A percentile compares a stretch with the other conserved stretches of the same genome.
These are phyloP conservation scores for Pseudotsuga menziesii DNA, from an alignment of 75 land plant species.

Conservation along the genomic window DNA sequence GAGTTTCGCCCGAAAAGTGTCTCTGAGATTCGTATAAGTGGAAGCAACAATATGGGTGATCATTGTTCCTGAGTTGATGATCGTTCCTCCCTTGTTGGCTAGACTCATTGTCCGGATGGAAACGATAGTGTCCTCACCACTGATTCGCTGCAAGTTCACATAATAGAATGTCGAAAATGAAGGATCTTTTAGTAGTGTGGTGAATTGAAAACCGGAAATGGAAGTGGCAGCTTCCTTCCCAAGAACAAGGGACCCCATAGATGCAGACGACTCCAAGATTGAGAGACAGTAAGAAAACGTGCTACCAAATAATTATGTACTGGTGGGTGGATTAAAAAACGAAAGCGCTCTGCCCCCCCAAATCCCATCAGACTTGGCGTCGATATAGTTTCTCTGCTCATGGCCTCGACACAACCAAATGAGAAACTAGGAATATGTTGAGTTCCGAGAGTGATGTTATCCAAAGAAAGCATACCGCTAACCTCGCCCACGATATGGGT, in stretches of 20 bases:
- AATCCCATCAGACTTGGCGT: slow-evolving; percentile 55
- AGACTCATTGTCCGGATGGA: slow-evolving; percentile 17
- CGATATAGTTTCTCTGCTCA: slow-evolving; percentile 32
- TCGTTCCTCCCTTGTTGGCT: slow-evolving; percentile 45
- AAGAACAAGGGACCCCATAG: slow-evolving; percentile 45
- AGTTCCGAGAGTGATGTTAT: too few species aligned
- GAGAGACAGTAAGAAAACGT: slow-evolving; percentile 71
- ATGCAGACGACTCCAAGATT: slow-evolving; percentile 29
- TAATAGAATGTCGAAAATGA: slow-evolving; percentile 43
- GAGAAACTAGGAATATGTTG: too few species aligned
- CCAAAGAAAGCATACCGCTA: too few species aligned
- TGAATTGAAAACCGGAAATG: slow-evolving; percentile 28
- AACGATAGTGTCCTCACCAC: slow-evolving; percentile 31
- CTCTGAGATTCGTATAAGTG: slow-evolving; percentile 44
- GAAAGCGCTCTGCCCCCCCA: slow-evolving; percentile 58
- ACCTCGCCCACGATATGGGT: too few species aligned
- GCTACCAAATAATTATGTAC: slow-evolving; percentile 24
- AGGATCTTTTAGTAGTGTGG: slow-evolving; percentile 44
- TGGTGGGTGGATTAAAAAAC: slow-evolving; percentile 42
- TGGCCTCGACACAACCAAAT: too few species aligned
- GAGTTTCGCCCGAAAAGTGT: slow-evolving; percentile 35
- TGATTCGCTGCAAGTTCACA: slow-evolving; percentile 34
- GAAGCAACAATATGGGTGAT: slow-evolving; percentile 43
- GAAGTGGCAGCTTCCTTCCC: slow-evolving; percentile 21
- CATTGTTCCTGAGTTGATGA: slow-evolving; percentile 61